Base-by-base conservation (phyloP, 139 green algal genomes). In the Asterochloris sp. region DNA sequence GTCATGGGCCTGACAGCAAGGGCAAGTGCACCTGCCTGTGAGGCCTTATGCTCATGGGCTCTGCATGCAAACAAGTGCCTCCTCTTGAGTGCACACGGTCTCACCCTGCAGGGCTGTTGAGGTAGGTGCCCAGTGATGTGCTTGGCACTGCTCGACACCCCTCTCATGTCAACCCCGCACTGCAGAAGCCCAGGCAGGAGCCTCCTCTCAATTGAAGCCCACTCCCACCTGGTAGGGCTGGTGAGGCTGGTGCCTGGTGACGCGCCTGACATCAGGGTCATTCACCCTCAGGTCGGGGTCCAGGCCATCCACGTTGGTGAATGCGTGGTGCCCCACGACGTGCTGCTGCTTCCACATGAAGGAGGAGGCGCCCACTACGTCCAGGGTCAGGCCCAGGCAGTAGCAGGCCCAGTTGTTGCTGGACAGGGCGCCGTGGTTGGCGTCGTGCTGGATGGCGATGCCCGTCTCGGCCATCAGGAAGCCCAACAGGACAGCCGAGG, bases 341-440 rank as follows among this genome's bases (percentile, higher is more conserved):
- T 95, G 92, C 83, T 94, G 90, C 88, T 94, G 91, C 84, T 87
- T 89, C 92, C 92, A 95, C 87, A 94, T 94, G 80, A 94, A 95
- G n/a, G 82, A 88, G 10, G 86, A 91, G 38, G 90, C 91, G 21
- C 92, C 92, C 26, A 95, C 86, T 19, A 92, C n/a, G 78, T 95
- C 92, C 69, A 95, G 84, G 6, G 88, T 90, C 6, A 81, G 29
- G 24, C 91, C 87, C 73, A 92, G 86, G 24, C 85, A 17, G 63
- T 91, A 85, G 24, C 80, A 73, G 14, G 90, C 19, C 14, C 16
- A 24, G 24, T 61, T 79, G 61, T 78, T 89, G 28, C 75, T 84
- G 71, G 71, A 79, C 83, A 89, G 93, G 29, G 92, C 88, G 47
- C 90, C 92, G 77, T 95, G 92, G 64, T 95, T 95, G 82, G 86